Percentiles rank a stretch among this genome's conserved stretches.
These are phyloP conservation scores for Alternaria viburni DNA, from an alignment of 2,329 filamentous ascomycete genomes.

Conservation along the genomic window DNA sequence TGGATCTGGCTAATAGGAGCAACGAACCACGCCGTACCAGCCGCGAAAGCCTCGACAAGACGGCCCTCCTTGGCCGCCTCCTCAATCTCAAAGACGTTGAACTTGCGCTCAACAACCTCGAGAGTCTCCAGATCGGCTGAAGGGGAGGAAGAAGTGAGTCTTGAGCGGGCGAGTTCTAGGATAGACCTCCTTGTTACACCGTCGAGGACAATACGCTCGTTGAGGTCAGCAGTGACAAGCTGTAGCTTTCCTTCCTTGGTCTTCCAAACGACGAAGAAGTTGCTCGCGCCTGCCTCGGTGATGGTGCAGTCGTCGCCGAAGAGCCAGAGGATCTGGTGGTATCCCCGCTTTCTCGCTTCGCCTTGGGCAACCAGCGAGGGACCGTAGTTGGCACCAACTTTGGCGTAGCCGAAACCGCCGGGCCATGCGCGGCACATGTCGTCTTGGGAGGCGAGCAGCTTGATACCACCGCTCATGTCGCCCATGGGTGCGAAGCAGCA, in stretches of 20 bases:
- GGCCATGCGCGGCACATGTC: conserved; percentile 92
- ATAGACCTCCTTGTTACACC: conserved; percentile 86
- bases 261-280: conserved; percentile 88
- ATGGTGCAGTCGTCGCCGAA: conserved; percentile 79
- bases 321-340: conserved; percentile 92
- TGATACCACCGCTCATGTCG: conserved; percentile 56
- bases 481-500: conserved; percentile 56
- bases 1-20: conserved; percentile 55
- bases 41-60: conserved; percentile 82
- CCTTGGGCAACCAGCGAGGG: conserved; percentile 79
- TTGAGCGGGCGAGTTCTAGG: conserved; percentile 71
- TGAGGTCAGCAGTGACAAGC: conserved; percentile 82
- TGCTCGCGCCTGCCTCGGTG: conserved; percentile 89
- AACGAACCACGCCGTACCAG: conserved; percentile 75
- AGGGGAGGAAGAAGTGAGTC: conserved; percentile 54
- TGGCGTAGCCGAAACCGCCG: conserved; percentile 89
- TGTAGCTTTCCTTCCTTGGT: conserved; percentile 68
- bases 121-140: conserved; percentile 50
- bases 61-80: conserved; percentile 76
- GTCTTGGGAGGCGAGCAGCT: conserved; percentile 77
- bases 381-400: conserved; percentile 93
- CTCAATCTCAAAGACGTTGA: conserved; percentile 79
- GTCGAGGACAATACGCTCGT: conserved; percentile 82
- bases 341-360: conserved; percentile 75
- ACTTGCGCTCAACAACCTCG: conserved; percentile 81